Evolutionary conservation across 2,329 filamentous ascomycete species (phyloP).

Genomic region (Penicillium sp.): DNA sequence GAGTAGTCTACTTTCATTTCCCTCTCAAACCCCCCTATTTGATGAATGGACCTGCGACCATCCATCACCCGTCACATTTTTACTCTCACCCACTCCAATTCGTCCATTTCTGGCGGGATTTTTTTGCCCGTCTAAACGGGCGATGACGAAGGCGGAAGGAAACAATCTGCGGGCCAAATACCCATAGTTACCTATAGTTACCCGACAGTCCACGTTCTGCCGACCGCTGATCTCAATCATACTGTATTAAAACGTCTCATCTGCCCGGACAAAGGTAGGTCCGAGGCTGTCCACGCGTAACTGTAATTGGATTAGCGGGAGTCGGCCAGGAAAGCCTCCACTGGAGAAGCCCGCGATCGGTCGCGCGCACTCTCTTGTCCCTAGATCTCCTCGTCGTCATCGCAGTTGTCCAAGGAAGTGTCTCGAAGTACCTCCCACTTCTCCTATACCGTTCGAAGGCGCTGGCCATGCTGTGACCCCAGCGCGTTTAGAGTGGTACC

Average conservation of each 20-base stretch:
- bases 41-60: not conserved
- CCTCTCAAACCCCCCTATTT: not conserved
- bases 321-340: constrained; percentile 37
- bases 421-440: not conserved
- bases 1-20: not conserved
- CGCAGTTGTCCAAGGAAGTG: constrained; percentile 13
- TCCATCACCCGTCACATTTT: no score
- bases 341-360: constrained; percentile 42
- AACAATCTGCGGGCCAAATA: constrained; percentile 5
- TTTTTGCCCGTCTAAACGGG: constrained; percentile 30
- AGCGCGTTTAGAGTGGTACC: constrained; percentile 25
- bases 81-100: constrained; percentile 1
- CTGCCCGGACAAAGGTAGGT: constrained; percentile 30
- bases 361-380: constrained; percentile 43
- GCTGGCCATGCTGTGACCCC: constrained; percentile 31
- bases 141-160: constrained; percentile 40
- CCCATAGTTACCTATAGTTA: constrained; percentile 8
- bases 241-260: constrained; percentile 9
- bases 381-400: constrained; percentile 24
- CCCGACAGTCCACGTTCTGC: not conserved
- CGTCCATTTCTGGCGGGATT: constrained; percentile 15
- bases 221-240: not conserved
- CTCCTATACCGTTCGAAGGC: constrained; percentile 12
- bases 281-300: constrained; percentile 28
- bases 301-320: constrained; percentile 32